Conservation (phyloP, 176 grass and related monocot species). For the Metroxylon sagu region DNA sequence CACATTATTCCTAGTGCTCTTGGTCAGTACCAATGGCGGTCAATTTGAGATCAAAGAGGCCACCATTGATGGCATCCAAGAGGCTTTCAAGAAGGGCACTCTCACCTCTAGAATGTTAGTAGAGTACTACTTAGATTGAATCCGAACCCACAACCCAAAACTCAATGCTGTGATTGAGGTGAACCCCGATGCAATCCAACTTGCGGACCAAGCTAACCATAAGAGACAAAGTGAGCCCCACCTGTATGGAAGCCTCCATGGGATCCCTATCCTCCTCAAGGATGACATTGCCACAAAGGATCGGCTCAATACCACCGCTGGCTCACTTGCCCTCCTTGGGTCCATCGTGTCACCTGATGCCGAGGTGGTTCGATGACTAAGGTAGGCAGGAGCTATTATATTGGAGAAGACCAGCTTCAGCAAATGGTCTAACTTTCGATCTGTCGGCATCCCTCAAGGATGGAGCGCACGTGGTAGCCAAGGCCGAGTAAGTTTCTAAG, state of each 20-base stretch:
- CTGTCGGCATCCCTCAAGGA: neutral
- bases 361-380: constrained; percentile 34
- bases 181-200: constrained; percentile 45
- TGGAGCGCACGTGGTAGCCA: constrained; percentile 51
- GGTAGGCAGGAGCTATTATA: constrained; percentile 44
- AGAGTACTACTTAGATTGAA: constrained; percentile 30
- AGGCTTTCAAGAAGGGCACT: constrained; percentile 33
- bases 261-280: constrained; percentile 56
- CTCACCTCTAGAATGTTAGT: constrained; percentile 42
- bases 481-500: constrained; percentile 42
- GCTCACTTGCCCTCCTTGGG: constrained; percentile 52
- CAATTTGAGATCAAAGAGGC: too few species aligned
- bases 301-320: constrained; percentile 61
- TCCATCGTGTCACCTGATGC: constrained; percentile 32
- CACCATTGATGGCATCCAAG: too few species aligned
- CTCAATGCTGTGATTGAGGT: too few species aligned
- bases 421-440: constrained; percentile 52
- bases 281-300: constrained; percentile 51
- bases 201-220: constrained; percentile 27
- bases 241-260: constrained; percentile 23
- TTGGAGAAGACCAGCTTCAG: constrained; percentile 50
- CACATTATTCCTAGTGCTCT: too few species aligned
- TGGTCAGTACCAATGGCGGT: too few species aligned
- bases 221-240: neutral
- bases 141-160: too few species aligned